Conservation (phyloP, 371 early-diverging fungal genomes). For the Coemansia sp. region DNA sequence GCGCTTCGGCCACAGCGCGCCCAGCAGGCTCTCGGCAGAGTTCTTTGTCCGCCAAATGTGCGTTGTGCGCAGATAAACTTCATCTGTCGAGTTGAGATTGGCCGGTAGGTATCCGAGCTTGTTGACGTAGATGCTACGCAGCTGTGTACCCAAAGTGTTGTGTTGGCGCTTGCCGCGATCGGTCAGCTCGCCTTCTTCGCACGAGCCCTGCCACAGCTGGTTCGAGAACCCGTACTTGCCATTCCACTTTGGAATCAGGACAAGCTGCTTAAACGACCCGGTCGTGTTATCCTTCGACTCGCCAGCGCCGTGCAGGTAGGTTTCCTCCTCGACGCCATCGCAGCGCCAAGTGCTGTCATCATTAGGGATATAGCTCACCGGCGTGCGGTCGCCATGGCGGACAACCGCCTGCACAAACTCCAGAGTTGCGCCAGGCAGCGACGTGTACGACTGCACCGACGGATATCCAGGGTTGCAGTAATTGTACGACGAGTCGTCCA, state of each 20-base stretch:
- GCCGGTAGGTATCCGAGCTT: constrained; percentile 51
- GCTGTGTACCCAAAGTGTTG: constrained; percentile 50
- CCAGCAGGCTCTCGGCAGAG: constrained; percentile 56
- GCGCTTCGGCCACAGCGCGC: constrained; percentile 54
- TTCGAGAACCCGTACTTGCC: constrained; percentile 33
- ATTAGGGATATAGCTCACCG: constrained; percentile 25
- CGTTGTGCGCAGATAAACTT: constrained; percentile 31
- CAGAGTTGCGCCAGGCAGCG: constrained; percentile 38
- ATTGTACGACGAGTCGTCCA: constrained; percentile 28
- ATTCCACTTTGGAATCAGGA: constrained; percentile 44
- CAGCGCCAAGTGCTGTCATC: constrained; percentile 44
- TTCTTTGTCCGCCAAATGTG: constrained; percentile 58
- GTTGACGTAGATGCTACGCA: constrained; percentile 58
- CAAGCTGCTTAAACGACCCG: constrained; percentile 35
- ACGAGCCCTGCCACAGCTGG: constrained; percentile 45
- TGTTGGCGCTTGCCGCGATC: constrained; percentile 56
- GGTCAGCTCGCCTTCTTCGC: constrained; percentile 57
- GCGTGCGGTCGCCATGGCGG: constrained; percentile 51
- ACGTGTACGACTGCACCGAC: constrained; percentile 11
- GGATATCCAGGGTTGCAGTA: constrained; percentile 42
- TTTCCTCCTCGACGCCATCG: constrained; percentile 31
- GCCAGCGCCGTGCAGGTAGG: constrained; percentile 27
- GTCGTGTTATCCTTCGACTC: constrained; percentile 32
- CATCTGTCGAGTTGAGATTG: constrained; percentile 7
- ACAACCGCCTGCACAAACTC: constrained; percentile 46